These are phyloP conservation scores for Hymenochaete sp. DNA, from an alignment of 1,284 basidiomycete species.

Conservation along the genomic window DNA sequence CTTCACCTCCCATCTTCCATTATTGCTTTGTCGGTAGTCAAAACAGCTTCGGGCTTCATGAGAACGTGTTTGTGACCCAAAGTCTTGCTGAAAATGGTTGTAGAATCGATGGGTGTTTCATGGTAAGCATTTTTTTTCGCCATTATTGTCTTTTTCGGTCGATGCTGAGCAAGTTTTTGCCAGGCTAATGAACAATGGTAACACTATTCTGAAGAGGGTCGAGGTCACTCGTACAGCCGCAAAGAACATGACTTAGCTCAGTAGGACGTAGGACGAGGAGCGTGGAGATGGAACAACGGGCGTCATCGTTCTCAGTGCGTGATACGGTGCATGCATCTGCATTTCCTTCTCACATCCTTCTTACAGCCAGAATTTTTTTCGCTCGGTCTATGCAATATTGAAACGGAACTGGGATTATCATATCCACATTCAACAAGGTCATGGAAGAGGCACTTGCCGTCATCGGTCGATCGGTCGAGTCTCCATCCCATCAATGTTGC, in stretches of 20 bases:
- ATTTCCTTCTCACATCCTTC: not conserved
- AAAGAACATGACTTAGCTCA: conserved; percentile 99
- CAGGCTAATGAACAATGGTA: conserved; percentile 94
- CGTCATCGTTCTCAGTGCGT: conserved; percentile 89
- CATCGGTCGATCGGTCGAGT: conserved; percentile 79
- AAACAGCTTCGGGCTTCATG: conserved; percentile 99
- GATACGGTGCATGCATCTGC: not conserved
- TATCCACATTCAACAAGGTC: conserved; percentile 94
- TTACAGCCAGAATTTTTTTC: conserved; percentile 94
- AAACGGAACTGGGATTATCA: conserved; percentile 95
- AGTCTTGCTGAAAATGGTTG: conserved; percentile 99
- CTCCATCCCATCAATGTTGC: conserved; percentile 86
- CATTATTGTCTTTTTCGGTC: not conserved
- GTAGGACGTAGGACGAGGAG: conserved; percentile 96
- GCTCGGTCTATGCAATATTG: conserved; percentile 89
- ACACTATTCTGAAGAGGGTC: conserved; percentile 94
- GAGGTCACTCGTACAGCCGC: conserved; percentile 98
- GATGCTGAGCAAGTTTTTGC: conserved; percentile 3
- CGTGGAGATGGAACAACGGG: conserved; percentile 97
- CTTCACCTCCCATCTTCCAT: conserved; percentile 10
- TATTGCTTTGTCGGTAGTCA: conserved; percentile 2
- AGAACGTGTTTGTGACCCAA: conserved; percentile 95
- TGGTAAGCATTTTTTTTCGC: conserved; percentile 48
- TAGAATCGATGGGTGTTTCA: conserved; percentile 97
- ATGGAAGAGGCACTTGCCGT: conserved; percentile 87